Percentiles rank a stretch among this genome's conserved stretches.
Conservation (phyloP, 805 yeast genomes). For the Ogataea angusta region DNA sequence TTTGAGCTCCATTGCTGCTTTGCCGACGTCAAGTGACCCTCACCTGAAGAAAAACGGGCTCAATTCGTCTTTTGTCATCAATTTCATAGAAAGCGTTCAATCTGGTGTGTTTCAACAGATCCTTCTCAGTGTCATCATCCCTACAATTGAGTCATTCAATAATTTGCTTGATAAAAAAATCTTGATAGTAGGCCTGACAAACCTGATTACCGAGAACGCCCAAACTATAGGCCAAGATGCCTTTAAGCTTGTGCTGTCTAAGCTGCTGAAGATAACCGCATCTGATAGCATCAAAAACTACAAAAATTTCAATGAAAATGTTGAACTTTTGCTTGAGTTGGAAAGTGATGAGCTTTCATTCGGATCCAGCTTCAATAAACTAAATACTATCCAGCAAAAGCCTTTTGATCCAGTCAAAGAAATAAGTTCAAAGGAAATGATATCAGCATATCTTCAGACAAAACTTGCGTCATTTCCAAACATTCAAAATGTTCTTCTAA, state of each 20-base stretch:
- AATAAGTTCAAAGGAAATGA: slow-evolving; percentile 33
- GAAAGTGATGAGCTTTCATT: slow-evolving; percentile 63
- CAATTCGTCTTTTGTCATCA: slow-evolving; percentile 46
- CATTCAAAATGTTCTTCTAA: slow-evolving; percentile 9
- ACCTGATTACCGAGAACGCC: slow-evolving; percentile 41
- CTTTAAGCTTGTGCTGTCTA: slow-evolving; percentile 42
- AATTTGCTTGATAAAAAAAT: slow-evolving; percentile 43
- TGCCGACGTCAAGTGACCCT: slow-evolving; percentile 25
- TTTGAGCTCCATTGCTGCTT: slow-evolving; percentile 36
- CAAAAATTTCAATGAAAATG: slow-evolving; percentile 35
- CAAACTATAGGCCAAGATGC: slow-evolving; percentile 36
- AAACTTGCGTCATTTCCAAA: slow-evolving; percentile 22
- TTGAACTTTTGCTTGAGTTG: slow-evolving; percentile 53
- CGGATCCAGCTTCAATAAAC: slow-evolving; percentile 79
- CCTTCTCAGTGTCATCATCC: slow-evolving; percentile 45
- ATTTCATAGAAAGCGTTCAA: slow-evolving; percentile 73
- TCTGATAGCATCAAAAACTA: slow-evolving; percentile 35
- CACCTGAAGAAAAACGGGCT: slow-evolving; percentile 22
- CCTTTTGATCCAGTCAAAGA: slow-evolving; percentile 70
- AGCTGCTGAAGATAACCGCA: slow-evolving; percentile 36
- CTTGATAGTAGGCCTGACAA: slow-evolving; percentile 47
- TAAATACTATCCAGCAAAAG: slow-evolving; percentile 58
- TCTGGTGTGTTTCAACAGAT: slow-evolving; percentile 52
- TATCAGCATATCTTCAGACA: slow-evolving; percentile 34
- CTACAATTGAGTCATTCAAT: slow-evolving; percentile 43